Percentiles rank a stretch among this genome's conserved stretches.
These are phyloP conservation scores for Coemansia aciculifera DNA, from an alignment of 192 early-diverging fungal species.

Conservation along the genomic window DNA sequence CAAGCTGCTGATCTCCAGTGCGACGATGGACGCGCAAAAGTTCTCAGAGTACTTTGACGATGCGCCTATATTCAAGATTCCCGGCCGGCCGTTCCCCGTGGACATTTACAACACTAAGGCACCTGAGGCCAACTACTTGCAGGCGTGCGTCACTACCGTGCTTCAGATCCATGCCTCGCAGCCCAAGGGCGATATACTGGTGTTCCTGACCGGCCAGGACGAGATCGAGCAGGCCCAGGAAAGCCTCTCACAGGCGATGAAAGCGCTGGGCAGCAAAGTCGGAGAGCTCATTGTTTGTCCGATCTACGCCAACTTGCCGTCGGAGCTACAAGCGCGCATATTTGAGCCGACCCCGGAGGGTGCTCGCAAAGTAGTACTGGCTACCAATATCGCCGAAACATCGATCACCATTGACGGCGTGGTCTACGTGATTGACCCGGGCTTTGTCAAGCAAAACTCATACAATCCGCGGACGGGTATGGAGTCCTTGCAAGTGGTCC, in stretches of 20 bases:
- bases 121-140: conserved; percentile 95
- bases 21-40: conserved; percentile 97
- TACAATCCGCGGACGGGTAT: conserved; percentile 95
- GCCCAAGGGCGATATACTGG: conserved; percentile 84
- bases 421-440: conserved; percentile 96
- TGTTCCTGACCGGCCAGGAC: conserved; percentile 98
- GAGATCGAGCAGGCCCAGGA: conserved; percentile 96
- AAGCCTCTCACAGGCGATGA: conserved; percentile 69
- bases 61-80: conserved; percentile 91
- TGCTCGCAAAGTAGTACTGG: conserved; percentile 90
- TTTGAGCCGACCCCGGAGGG: conserved; percentile 97
- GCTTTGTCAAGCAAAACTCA: conserved; percentile 94
- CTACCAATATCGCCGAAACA: conserved; percentile 99
- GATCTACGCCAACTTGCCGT: conserved; percentile 94
- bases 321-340: conserved; percentile 94
- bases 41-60: conserved; percentile 95
- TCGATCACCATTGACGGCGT: conserved; percentile 97
- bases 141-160: conserved; percentile 88
- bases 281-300: conserved; percentile 90
- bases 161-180: conserved; percentile 93
- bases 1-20: conserved; percentile 93
- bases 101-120: conserved; percentile 94
- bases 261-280: conserved; percentile 84
- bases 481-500: conserved; percentile 95
- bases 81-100: conserved; percentile 90